Conservation (phyloP, 2,329 filamentous ascomycete genomes). For the Penicillium occitanis region DNA sequence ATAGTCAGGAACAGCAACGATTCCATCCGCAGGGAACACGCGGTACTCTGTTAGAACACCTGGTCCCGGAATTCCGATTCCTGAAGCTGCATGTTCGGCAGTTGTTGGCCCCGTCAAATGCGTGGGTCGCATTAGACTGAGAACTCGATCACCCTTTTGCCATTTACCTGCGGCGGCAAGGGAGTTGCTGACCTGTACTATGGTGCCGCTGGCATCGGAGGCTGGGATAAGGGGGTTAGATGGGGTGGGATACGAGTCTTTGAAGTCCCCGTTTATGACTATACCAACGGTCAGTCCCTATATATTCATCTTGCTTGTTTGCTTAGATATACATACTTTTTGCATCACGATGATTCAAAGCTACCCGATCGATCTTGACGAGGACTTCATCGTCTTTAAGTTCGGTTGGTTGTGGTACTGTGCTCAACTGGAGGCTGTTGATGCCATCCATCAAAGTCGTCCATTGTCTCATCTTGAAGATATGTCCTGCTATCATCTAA, state of each 20-base stretch:
- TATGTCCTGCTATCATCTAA: background rate
- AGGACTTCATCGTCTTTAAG: slow-evolving; percentile 56
- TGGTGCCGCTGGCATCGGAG: slow-evolving; percentile 68
- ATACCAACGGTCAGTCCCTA: slow-evolving; percentile 45
- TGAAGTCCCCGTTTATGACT: slow-evolving; percentile 27
- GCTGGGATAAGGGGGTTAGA: slow-evolving; percentile 56
- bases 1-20: slow-evolving; percentile 44
- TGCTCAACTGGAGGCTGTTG: slow-evolving; percentile 51
- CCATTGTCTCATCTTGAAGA: slow-evolving; percentile 49
- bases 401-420: slow-evolving; percentile 46
- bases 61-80: slow-evolving; percentile 60
- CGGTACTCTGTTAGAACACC: slow-evolving; percentile 48
- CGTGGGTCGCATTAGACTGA: slow-evolving; percentile 59
- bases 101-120: slow-evolving; percentile 59
- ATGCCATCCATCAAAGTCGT: slow-evolving; percentile 56
- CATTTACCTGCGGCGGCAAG: slow-evolving; percentile 48
- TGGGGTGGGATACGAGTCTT: background rate
- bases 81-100: slow-evolving; percentile 56
- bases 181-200: slow-evolving; percentile 50
- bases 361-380: slow-evolving; percentile 53
- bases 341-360: slow-evolving; percentile 56
- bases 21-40: slow-evolving; percentile 40
- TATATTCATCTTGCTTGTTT: background rate
- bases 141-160: slow-evolving; percentile 64
- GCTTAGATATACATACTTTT: slow-evolving; percentile 28